Conservation (phyloP, 2,329 filamentous ascomycete genomes). For the Canariomyces notabilis region DNA sequence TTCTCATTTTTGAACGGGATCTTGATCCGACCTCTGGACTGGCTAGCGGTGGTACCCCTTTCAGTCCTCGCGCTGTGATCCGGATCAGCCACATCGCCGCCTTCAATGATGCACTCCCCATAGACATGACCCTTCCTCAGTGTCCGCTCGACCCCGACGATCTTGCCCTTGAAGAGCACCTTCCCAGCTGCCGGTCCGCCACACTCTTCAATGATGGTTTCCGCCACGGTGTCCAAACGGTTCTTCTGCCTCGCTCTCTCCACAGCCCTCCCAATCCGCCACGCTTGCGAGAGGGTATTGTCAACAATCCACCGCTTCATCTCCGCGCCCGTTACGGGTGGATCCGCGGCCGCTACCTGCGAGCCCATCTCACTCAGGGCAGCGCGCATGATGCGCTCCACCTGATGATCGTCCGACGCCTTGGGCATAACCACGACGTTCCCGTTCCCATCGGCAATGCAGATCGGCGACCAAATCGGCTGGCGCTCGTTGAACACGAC, state of each 20-base stretch:
- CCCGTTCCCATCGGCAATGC: constrained; percentile 49
- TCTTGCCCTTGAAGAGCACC: constrained; percentile 60
- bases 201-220: constrained; percentile 54
- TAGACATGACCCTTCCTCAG: constrained; percentile 55
- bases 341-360: constrained; percentile 44
- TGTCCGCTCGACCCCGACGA: constrained; percentile 53
- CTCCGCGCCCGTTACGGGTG: constrained; percentile 44
- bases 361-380: constrained; percentile 53
- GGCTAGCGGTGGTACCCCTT: not conserved
- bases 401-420: constrained; percentile 41
- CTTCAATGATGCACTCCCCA: constrained; percentile 54
- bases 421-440: constrained; percentile 47
- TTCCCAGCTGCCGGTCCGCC: constrained; percentile 49
- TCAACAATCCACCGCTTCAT: constrained; percentile 47
- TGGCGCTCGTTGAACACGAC: constrained; percentile 46
- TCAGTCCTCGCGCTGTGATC: not conserved
- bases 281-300: constrained; percentile 49
- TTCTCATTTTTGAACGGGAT: constrained; percentile 74
- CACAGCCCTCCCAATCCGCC: constrained; percentile 57
- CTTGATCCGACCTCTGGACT: constrained; percentile 46
- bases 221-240: constrained; percentile 48
- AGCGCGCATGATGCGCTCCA: constrained; percentile 47
- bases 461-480: constrained; percentile 41
- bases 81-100: constrained; percentile 36
- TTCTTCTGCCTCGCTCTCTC: constrained; percentile 45